Evolutionary conservation across 2,329 filamentous ascomycete species (phyloP), one percentile per base, ranked within the genome.

Genomic region (Sclerotinia glacialis): DNA sequence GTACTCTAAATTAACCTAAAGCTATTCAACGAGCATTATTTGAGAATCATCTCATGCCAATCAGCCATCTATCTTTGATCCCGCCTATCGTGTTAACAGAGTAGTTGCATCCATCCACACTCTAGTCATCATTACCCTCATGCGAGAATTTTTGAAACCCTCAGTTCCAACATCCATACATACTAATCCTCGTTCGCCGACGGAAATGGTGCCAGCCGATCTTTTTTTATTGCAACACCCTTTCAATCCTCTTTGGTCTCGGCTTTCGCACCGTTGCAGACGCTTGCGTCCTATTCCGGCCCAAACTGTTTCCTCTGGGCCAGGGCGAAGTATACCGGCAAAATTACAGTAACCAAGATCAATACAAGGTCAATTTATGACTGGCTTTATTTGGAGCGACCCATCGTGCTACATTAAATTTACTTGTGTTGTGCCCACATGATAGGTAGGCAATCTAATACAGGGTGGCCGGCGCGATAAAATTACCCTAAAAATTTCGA

Each of bases 241-340:
- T 47, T 47, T 54, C 52, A n/a, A n/a, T 34, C 34, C 14, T 54
- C 26, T 18, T 28, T 59, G 55, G 23, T 42, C 44, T 59, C 65
- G 49, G 53, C 50, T 67, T 68, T 66, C 64, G 64, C 61, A 66
- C 68, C 69, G 65, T 65, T 70, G 70, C 69, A 70, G 69, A 70
- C 67, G 65, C 64, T 58, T 67, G 68, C 67, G 68, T 64, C 31
- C 69, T 68, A 65, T 69, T 71, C 67, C 67, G 67, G 71, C 31
- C 37, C 53, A 52, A 53, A 64, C 42, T 58, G 31, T 52, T 66
- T 56, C 37, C 14, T 31, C 21, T 64, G 23, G 40, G 58, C 31
- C 58, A 61, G 58, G 52, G 42, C 61, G 65, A 46, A 44, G 40
- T 18, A 26, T 14, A 50, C 18, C 21, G n/a, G 21, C 16, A 34